Base-by-base conservation (phyloP, 2,329 filamentous ascomycete genomes). In the Fusarium burgessii region DNA sequence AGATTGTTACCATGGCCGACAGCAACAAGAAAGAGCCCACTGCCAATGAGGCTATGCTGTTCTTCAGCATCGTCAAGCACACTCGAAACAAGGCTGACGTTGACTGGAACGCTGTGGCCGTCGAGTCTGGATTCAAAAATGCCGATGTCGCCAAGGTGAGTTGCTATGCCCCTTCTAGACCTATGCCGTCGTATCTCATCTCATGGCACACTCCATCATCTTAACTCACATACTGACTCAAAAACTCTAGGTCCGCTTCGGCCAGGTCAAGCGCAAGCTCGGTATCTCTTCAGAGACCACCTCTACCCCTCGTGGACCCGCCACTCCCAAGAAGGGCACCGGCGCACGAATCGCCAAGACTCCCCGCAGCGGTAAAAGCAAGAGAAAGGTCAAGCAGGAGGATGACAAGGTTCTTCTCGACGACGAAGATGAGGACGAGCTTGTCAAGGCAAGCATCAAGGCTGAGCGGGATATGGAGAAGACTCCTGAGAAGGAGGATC, bases 241-340 rank as follows among this genome's bases (percentile, higher is more conserved):
- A 8, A 41, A 25, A 6, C 12, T 7, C 2, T 61, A 84, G 80
- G 81, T 82, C 41, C 84, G 86, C 47, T 88, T 84, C 61, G 81
- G 83, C 6, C 85, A 88, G 64, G 82, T 88, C 65, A 87, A 84
- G 76, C 78, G 80, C 47, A 85, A 86, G 77, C 78, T 84, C 1
- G 81, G 82, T 6, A 78, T 85, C 42, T 74, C 73, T 40, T 76
- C 74, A 63, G 78, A 80, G 8, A 47, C 57, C 8, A 66, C 69
- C 3, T 58, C 65, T 17, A 42, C 65, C 5, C 15, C 42, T 41
- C 71, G 69, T 8, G 52, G 66, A 4, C 59, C 58, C 7, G 36
- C 33, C 18, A 61, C 71, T 35, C 66, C 68, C 58, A 80, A 77
- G 66, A 79, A 76, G 66, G 56, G 35, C 40, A 20, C 57, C 11